phyloP scores from a whole-genome alignment of 2,329 filamentous ascomycete genomes.

The Ophiocordyceps unilateralis region DNA sequence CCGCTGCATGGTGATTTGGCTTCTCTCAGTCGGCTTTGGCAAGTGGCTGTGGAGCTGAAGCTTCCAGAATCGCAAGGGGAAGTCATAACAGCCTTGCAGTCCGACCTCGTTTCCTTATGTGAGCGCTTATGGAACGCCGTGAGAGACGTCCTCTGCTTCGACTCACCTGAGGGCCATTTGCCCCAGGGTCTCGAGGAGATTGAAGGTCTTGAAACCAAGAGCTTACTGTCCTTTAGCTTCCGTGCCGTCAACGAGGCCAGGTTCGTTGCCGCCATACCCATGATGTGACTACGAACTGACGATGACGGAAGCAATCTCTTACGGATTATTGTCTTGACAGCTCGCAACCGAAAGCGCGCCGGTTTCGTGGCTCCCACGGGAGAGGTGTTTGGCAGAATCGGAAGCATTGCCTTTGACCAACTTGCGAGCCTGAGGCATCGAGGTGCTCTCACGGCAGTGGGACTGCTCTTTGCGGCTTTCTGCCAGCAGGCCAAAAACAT shows the following conservation, averaged over 20 bases:
- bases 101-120: conserved; percentile 42
- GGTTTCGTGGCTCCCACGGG: conserved; percentile 29
- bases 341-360: conserved; percentile 26
- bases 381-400: conserved; percentile 46
- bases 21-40: conserved; percentile 41
- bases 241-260: conserved; percentile 88
- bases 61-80: conserved; percentile 20
- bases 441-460: conserved; percentile 85
- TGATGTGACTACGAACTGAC: background rate
- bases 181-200: conserved; percentile 59
- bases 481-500: conserved; percentile 47
- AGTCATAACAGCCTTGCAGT: conserved; percentile 25
- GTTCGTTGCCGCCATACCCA: conserved; percentile 30
- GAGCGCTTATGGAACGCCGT: conserved; percentile 62
- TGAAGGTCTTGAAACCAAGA: conserved; percentile 64
- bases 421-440: conserved; percentile 71
- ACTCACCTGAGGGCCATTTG: conserved; percentile 81
- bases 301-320: conserved; percentile 44
- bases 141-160: conserved; percentile 66
- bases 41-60: conserved; percentile 24
- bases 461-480: conserved; percentile 69
- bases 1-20: conserved; percentile 57
- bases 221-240: conserved; percentile 87
- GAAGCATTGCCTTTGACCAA: conserved; percentile 63
- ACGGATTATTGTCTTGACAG: conserved; percentile 39